Evolutionary conservation across 1,284 basidiomycete species (phyloP).

Genomic region (Somion occarium): DNA sequence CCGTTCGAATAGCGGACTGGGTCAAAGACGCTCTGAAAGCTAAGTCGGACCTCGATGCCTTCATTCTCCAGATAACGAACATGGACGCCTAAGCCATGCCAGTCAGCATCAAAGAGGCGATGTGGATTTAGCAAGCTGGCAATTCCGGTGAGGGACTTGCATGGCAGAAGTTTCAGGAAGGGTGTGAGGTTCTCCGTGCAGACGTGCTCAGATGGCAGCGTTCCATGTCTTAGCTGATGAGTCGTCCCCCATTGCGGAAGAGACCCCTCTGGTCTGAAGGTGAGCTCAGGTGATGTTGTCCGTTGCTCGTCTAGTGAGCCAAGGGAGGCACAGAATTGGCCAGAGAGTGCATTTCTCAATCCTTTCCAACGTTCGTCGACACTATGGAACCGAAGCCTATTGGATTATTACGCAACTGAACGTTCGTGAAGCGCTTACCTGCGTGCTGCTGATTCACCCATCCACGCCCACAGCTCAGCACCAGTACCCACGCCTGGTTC

Average conservation of each 20-base stretch:
- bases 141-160: constrained; percentile 89
- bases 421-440: constrained; percentile 38
- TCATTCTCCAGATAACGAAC: constrained; percentile 51
- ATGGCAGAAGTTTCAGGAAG: constrained; percentile 91
- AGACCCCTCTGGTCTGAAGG: constrained; percentile 55
- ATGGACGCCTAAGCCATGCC: constrained; percentile 83
- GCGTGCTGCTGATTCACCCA: constrained; percentile 52
- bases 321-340: constrained; percentile 91
- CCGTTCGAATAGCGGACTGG: constrained; percentile 57
- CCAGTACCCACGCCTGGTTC: constrained; percentile 77
- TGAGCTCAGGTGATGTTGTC: constrained; percentile 58
- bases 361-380: constrained; percentile 79
- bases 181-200: constrained; percentile 98
- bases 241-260: constrained; percentile 47
- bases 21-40: constrained; percentile 81
- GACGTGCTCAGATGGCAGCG: constrained; percentile 77
- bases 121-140: constrained; percentile 85
- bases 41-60: constrained; percentile 65
- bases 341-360: constrained; percentile 85
- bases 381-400: constrained; percentile 30
- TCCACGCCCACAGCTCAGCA: constrained; percentile 89
- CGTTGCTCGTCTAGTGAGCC: constrained; percentile 70
- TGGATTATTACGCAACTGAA: background rate
- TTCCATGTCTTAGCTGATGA: constrained; percentile 68
- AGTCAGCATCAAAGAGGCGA: constrained; percentile 80